Evolutionary conservation across 2,329 filamentous ascomycete genomes (phyloP).

Genomic region (Pyrenochaeta sp.): DNA sequence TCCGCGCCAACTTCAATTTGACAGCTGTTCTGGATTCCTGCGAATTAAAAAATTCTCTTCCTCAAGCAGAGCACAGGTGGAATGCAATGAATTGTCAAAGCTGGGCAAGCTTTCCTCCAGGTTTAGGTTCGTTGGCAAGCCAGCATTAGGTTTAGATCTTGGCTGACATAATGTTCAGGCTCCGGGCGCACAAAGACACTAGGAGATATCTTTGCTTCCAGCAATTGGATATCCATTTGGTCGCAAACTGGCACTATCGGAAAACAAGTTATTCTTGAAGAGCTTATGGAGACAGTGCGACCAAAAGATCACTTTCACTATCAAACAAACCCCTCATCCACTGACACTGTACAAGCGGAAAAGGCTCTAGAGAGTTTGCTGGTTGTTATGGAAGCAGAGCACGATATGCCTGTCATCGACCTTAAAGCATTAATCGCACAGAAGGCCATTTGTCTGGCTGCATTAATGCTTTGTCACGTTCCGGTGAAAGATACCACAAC

Average conservation of each 20-base stretch:
- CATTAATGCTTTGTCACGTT: no score
- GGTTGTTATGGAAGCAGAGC: no score
- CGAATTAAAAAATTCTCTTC: background rate
- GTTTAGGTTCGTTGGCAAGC: background rate
- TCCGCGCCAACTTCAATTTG: no score
- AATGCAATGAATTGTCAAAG: background rate
- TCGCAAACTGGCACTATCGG: conserved; percentile 1
- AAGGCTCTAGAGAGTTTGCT: no score
- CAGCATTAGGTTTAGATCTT: background rate
- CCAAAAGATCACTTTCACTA: background rate
- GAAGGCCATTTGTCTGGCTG: no score
- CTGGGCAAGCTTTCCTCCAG: conserved; percentile 1
- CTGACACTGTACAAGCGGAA: no score
- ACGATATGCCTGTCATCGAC: background rate
- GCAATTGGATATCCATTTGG: conserved; percentile 1
- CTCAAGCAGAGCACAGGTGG: conserved; percentile 2
- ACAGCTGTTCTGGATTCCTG: no score
- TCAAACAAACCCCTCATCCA: no score
- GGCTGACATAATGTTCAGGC: no score
- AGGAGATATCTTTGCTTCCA: background rate
- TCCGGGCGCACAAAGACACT: no score
- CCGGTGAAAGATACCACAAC: no score
- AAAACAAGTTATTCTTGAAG: conserved; percentile 1
- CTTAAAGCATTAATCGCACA: no score
- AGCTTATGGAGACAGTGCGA: background rate